phyloP scores from a whole-genome alignment of 108 stramenopile species.

The Cylindrotheca fusiformis region DNA sequence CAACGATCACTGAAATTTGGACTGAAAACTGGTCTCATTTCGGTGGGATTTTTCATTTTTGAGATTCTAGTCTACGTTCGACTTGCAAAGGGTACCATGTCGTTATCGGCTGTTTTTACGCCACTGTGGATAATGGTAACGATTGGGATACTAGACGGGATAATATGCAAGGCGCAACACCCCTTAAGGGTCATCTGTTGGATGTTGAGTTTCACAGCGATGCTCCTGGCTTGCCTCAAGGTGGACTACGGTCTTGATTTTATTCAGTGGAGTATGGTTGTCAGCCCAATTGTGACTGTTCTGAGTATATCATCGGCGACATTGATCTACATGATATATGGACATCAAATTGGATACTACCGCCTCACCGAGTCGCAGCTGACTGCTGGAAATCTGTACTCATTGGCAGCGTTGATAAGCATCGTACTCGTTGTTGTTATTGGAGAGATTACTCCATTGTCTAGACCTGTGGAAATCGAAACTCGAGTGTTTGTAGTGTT shows the following conservation, averaged over 20 bases:
- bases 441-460: constrained; percentile 57
- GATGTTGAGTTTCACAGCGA: constrained; percentile 57
- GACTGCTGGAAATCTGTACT: constrained; percentile 82
- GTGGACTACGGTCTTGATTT: constrained; percentile 54
- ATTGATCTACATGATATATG: constrained; percentile 77
- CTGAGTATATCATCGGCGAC: constrained; percentile 57
- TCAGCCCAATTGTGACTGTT: constrained; percentile 60
- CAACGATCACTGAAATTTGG: constrained; percentile 85
- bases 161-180: constrained; percentile 85
- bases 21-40: constrained; percentile 81
- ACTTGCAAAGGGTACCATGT: constrained; percentile 39
- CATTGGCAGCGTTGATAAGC: constrained; percentile 62
- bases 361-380: constrained; percentile 76
- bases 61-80: constrained; percentile 71
- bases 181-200: constrained; percentile 61
- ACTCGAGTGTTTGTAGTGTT: constrained; percentile 59
- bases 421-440: constrained; percentile 71
- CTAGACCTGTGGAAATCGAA: constrained; percentile 48
- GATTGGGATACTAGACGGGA: constrained; percentile 68
- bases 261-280: constrained; percentile 51
- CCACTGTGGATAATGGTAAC: constrained; percentile 77
- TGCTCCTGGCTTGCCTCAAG: constrained; percentile 62
- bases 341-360: constrained; percentile 86
- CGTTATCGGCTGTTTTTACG: constrained; percentile 41
- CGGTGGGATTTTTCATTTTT: constrained; percentile 73